Base-by-base conservation (phyloP, 345 rosid genomes). In the Rhizophora mangle region DNA sequence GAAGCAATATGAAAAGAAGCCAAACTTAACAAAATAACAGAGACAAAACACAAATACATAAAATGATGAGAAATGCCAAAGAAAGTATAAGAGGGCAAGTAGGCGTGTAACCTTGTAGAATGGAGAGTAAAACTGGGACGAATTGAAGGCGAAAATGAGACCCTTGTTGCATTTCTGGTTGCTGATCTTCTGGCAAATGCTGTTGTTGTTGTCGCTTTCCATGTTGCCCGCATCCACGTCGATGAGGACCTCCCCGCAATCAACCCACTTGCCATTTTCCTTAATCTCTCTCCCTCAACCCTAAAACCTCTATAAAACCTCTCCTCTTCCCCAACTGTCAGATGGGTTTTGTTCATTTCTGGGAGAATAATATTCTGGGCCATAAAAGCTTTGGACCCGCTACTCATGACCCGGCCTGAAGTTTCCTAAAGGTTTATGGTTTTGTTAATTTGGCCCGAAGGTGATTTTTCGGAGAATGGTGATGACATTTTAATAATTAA, bases 161-260 rank as follows among this genome's bases (percentile, higher is more conserved):
- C 18, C 49, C 67, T 76, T 59, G 72, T 32, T 8, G 68, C 2
- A 70, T 51, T 72, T 26, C 68, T 1, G 64, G 80, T 26, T 34
- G 77, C 37, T 27, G 75, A 6, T 64, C 81, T 64, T 56, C 13
- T 24, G 29, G 58, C 55, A 5, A 37, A n/a, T 24, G n/a, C 31
- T 54, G 6, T 26, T 6, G 36, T 26, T 15, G 83, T 61, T 6
- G 72, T 64, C 22, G 77, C 62, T 75, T 80, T 82, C 56, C 73
- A 52, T 49, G 82, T 56, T 39, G 84, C 74, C 66, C 88, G 77
- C 32, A 82, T 72, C 36, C 79, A 65, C 8, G 61, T 27, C 22
- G 73, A 69, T 6, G 85, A 65, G 37, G 81, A 85, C 79, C 90
- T 84, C 21, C 85, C 81, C 0, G 84, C 87, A 75, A 84, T 72